Conservation (phyloP, 1,284 basidiomycete species). For the Cryptococcus floricola region DNA sequence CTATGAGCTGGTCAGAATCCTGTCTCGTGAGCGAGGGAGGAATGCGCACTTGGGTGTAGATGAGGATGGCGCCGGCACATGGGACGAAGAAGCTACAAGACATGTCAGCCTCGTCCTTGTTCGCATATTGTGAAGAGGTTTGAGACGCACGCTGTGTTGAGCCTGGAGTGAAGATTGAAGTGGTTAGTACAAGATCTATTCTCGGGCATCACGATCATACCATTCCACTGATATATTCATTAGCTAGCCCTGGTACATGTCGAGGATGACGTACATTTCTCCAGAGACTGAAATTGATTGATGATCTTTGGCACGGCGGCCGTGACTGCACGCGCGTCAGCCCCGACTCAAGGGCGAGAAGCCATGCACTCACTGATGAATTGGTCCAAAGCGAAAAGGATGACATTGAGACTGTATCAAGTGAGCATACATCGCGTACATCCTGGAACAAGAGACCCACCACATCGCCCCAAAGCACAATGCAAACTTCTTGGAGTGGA, state of each 20-base stretch:
- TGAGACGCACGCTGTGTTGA: slow-evolving; percentile 18
- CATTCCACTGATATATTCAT: slow-evolving; percentile 9
- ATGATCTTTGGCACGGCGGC: slow-evolving; percentile 28
- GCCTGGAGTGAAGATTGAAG: background rate
- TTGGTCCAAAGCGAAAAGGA: slow-evolving; percentile 24
- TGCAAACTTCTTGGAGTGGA: slow-evolving; percentile 18
- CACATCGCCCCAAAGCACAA: slow-evolving; percentile 26
- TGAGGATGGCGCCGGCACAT: slow-evolving; percentile 20
- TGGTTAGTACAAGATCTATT: background rate
- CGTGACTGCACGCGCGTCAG: slow-evolving; percentile 5
- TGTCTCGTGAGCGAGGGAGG: no score
- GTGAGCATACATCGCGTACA: no score
- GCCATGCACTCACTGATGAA: slow-evolving; percentile 15
- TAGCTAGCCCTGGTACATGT: background rate
- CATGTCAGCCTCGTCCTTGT: background rate
- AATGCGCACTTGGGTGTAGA: slow-evolving; percentile 12
- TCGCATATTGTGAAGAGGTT: background rate
- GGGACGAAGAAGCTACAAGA: slow-evolving; percentile 26
- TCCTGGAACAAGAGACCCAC: slow-evolving; percentile 8
- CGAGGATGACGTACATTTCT: slow-evolving; percentile 15
- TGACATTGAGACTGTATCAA: slow-evolving; percentile 1
- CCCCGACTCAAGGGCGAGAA: no score
- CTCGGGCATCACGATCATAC: background rate
- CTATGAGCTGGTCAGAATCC: background rate
- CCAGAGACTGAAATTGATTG: slow-evolving; percentile 20